A percentile compares a stretch with the other conserved stretches of the same genome.
These are phyloP conservation scores for Lachancea quebecensis DNA, from an alignment of 805 yeast genomes.

Conservation along the genomic window DNA sequence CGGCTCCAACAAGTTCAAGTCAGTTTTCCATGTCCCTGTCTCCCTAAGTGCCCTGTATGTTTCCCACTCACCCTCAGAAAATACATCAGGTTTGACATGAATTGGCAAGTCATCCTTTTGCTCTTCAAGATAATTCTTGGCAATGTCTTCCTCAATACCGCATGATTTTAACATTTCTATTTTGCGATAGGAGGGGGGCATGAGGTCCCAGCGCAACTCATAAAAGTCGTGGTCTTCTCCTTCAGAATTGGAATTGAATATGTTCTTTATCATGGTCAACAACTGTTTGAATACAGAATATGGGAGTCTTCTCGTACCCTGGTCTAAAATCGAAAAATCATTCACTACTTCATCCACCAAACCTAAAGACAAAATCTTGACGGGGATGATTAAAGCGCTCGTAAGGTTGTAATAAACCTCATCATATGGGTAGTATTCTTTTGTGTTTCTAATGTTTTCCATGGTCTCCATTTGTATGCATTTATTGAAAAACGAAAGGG, in stretches of 20 bases:
- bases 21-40: slow-evolving; percentile 22
- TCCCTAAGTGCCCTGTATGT: slow-evolving; percentile 11
- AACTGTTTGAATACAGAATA: slow-evolving; percentile 40
- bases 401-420: slow-evolving; percentile 22
- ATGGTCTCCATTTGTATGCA: slow-evolving; percentile 34
- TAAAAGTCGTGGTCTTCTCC: slow-evolving; percentile 27
- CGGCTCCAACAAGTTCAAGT: slow-evolving; percentile 31
- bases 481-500: slow-evolving; percentile 41
- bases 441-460: slow-evolving; percentile 23
- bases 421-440: slow-evolving; percentile 19
- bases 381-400: slow-evolving; percentile 16
- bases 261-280: slow-evolving; percentile 38
- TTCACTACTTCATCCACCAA: slow-evolving; percentile 18
- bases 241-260: slow-evolving; percentile 35
- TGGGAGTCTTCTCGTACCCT: slow-evolving; percentile 28
- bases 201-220: slow-evolving; percentile 27
- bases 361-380: slow-evolving; percentile 20
- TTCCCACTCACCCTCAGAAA: slow-evolving; percentile 32
- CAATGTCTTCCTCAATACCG: slow-evolving; percentile 30
- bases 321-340: slow-evolving; percentile 20
- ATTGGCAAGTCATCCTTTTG: slow-evolving; percentile 30
- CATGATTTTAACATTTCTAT: slow-evolving; percentile 16
- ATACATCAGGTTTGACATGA: slow-evolving; percentile 20
- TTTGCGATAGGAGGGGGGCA: slow-evolving; percentile 23
- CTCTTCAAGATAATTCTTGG: slow-evolving; percentile 26